Evolutionary conservation across 257 asterid species (phyloP), one percentile per base, ranked within the genome.

Genomic region (Solanum tarijense): DNA sequence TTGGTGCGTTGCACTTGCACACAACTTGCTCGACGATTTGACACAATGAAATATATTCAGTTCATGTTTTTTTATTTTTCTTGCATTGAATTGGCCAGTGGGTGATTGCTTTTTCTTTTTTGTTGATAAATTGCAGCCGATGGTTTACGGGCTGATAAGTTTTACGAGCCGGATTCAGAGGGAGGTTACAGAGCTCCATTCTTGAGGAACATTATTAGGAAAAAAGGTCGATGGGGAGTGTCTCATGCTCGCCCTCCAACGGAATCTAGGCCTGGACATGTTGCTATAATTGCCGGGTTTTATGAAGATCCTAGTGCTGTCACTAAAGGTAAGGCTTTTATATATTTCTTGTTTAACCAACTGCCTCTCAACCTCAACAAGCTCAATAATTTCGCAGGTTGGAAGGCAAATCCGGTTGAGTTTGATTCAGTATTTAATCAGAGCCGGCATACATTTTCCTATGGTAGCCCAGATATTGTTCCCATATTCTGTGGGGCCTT

Each of bases 271-370:
- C 99, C 99, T 36, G 99, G 99, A 12, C 99, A 97, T 93, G 99
- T 97, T 90, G 98, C 99, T 38, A 93, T 97, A 32, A 97, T 96
- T 92, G 99, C 99, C 89, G 99, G 99, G 0, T 96, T 97, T 88
- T 97, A 97, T 90, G 99, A 97, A 91, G 99, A 97, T 92, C 99
- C 99, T 69, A 97, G 99, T 89, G 99, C 99, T 73, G 98, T 97
- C 81, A 97, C 99, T 31, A 96, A 97, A 95, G 99, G 99, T 95
- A 34, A 82, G 62, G n/a, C 84, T 69, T 87, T 20, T 39, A 73
- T 25, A 83, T 10, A 65, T 86, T 9, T 38, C 78, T 58, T 84
- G 74, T n/a, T 88, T 35, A 65, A 74, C 25, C 35, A 10, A 31
- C 71, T 39, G 38, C 68, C 36, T 43, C 20, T 62, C 39, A 27